A percentile compares a stretch with the other conserved stretches of the same genome.
Conservation (phyloP, 2,329 filamentous ascomycete species). For the Chaetomiaceae sp. region DNA sequence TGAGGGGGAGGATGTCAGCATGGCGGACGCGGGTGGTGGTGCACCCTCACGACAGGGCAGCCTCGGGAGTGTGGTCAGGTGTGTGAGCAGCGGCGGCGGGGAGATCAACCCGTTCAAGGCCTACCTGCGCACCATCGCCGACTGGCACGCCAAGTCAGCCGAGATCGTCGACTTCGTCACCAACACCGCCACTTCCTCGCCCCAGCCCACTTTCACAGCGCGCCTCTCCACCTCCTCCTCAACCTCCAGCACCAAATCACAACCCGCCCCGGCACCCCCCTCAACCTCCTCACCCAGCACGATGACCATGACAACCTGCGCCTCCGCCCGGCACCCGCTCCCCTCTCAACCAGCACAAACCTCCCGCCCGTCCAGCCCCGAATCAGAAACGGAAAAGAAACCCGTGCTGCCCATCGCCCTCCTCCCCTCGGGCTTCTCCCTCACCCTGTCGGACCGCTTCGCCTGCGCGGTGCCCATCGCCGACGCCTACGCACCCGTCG, state of each 20-base stretch:
- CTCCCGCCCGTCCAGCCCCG: neutral
- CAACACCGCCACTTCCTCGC: constrained; percentile 6
- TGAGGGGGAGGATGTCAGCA: constrained; percentile 4
- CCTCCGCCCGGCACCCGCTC: constrained; percentile 7
- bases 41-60: neutral
- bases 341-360: neutral
- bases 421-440: constrained; percentile 70
- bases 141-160: constrained; percentile 70
- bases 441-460: constrained; percentile 70
- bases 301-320: neutral
- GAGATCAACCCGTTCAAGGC: constrained; percentile 39
- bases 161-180: constrained; percentile 57
- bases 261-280: neutral
- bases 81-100: constrained; percentile 22
- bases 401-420: constrained; percentile 60
- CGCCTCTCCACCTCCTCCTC: constrained; percentile 3
- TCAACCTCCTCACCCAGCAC: neutral
- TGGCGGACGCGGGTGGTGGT: neutral
- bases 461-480: constrained; percentile 67
- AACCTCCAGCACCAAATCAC: neutral
- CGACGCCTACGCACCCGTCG: constrained; percentile 72
- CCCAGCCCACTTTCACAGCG: neutral
- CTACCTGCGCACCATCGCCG: constrained; percentile 62
- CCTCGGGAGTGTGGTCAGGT: constrained; percentile 3
- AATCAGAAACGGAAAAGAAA: too few relatives aligned